Conservation (phyloP, 2,329 filamentous ascomycete genomes). For the Diaporthe sp. region DNA sequence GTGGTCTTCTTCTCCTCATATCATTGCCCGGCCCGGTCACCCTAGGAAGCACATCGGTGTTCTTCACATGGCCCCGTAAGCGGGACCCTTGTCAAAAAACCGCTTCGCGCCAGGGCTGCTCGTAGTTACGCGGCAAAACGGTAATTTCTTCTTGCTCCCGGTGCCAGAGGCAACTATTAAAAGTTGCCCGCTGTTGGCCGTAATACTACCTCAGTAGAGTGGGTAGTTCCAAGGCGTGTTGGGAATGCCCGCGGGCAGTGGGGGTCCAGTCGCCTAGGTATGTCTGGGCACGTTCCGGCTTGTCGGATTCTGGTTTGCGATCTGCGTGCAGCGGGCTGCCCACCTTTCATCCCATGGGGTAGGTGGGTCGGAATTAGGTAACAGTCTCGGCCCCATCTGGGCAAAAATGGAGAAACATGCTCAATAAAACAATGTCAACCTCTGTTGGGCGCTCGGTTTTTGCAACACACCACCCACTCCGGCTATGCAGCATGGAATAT, state of each 20-base stretch:
- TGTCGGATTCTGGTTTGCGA: constrained; percentile 28
- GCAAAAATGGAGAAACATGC: constrained; percentile 19
- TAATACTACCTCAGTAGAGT: not conserved
- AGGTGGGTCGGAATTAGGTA: constrained; percentile 38
- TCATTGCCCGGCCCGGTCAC: not conserved
- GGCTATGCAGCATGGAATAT: constrained; percentile 5
- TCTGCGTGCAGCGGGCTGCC: constrained; percentile 6
- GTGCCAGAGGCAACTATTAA: not conserved
- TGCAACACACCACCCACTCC: constrained; percentile 14
- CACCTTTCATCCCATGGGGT: constrained; percentile 26
- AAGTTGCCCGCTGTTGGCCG: constrained; percentile 12
- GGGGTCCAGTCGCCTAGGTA: constrained; percentile 17
- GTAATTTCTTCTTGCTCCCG: not conserved
- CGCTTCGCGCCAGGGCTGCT: not conserved
- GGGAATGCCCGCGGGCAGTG: constrained; percentile 12
- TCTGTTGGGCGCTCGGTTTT: not conserved
- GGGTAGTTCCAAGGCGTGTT: not conserved
- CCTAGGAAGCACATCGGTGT: not conserved
- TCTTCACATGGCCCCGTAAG: not conserved
- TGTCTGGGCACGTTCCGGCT: constrained; percentile 19
- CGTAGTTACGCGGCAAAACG: not conserved
- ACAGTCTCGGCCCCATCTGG: constrained; percentile 22
- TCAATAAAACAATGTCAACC: not conserved
- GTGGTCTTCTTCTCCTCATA: not conserved
- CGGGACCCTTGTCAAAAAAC: not conserved